These are phyloP conservation scores for Eucalyptus polybractea DNA, from an alignment of 345 rosid genomes.

Conservation along the genomic window DNA sequence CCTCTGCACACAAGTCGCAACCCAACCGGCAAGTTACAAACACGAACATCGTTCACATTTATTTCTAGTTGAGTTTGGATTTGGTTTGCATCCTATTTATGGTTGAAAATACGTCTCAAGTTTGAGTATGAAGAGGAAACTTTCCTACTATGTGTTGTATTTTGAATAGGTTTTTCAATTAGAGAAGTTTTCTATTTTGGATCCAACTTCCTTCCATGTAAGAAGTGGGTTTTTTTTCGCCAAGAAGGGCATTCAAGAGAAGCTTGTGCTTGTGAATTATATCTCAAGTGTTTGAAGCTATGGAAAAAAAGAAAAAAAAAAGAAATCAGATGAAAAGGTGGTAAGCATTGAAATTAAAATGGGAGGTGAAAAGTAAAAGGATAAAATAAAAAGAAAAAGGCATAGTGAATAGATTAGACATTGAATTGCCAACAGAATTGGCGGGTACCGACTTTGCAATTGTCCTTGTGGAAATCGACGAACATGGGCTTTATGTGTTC, in stretches of 20 bases:
- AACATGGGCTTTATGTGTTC: too few relatives aligned
- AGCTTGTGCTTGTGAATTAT: not conserved
- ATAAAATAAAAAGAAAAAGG: not conserved
- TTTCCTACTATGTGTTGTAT: too few relatives aligned
- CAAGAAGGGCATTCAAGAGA: not conserved
- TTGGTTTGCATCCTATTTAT: not conserved
- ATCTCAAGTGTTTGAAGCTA: not conserved
- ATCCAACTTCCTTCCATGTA: not conserved
- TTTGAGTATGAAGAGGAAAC: not conserved
- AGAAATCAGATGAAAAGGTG: not conserved
- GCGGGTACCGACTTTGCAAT: fast-evolving
- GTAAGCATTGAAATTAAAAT: not conserved
- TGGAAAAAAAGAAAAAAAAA: too few relatives aligned
- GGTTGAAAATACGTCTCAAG: fast-evolving
- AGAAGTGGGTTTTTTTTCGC: not conserved
- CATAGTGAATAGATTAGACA: not conserved
- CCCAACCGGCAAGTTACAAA: not conserved
- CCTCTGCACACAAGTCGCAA: not conserved
- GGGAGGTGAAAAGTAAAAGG: not conserved
- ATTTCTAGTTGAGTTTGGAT: not conserved
- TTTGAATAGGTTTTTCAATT: too few relatives aligned
- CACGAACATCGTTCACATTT: not conserved
- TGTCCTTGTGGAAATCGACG: not conserved
- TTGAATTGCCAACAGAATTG: not conserved
- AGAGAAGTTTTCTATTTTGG: not conserved